Base-by-base conservation (phyloP, 2,329 filamentous ascomycete species). In the Microascus cirrosus region DNA sequence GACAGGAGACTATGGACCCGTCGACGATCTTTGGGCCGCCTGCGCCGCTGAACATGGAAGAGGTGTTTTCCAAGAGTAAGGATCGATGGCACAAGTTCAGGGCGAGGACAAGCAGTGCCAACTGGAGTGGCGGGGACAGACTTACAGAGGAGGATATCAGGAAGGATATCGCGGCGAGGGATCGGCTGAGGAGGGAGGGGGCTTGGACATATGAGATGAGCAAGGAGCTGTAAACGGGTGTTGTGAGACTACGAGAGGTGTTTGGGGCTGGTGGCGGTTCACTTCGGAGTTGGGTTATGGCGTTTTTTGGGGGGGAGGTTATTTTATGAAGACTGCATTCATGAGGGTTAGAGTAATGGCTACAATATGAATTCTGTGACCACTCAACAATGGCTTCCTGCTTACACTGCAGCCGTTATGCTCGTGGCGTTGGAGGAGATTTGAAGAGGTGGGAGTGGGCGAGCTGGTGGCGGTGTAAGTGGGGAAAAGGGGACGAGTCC, bases 31-130 rank as follows among this genome's bases (percentile, higher is more conserved):
- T 99, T 67, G 94, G 94, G 0, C 89, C 90, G 0, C 90, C 95
- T 25, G 86, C 82, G 12, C 89, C 91, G 13, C 78, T 99, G 62
- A 90, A 90, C 66, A 94, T 99, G 86, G 95, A 99, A 66, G 92
- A 97, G 68, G 91, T 96, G 35, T 99, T 99, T 73, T 87, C 81
- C 71, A 90, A 91, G 70, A 92, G 88, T 71, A 91, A 91, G 70
- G 90, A 93, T 58, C 78, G 87, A 62, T 84, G 89, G 70, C 89
- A 89, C 76, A 89, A 90, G 67, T 97, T 96, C 78, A 84, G 95
- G 20, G 86, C 89, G 56, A 82, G 94, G 58, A 96, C 93, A 5
- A 95, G 90, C 64, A 96, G 90, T 71, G 95, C 95, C 39, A 95
- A 96, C 73, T 99, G 94, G 94, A 86, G 82, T 66, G 82, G 89